These are phyloP conservation scores for Rhizophora mangle DNA, from an alignment of 345 rosid genomes.

Conservation along the genomic window DNA sequence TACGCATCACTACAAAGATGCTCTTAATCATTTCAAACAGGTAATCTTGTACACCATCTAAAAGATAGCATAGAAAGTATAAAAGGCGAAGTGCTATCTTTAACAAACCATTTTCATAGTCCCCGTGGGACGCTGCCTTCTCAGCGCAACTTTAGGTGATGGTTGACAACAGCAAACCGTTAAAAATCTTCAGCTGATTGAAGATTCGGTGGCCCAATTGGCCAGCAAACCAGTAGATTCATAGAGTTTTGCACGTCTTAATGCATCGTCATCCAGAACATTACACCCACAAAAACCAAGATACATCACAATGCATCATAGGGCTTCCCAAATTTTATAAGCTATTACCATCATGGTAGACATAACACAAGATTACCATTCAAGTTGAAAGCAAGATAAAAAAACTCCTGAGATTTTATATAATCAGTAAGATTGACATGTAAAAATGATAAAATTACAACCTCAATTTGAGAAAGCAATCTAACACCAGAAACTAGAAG, in stretches of 20 bases:
- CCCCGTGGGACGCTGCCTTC: constrained; percentile 8
- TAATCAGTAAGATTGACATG: constrained; percentile 13
- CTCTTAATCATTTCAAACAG: constrained; percentile 3
- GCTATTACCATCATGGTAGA: background rate
- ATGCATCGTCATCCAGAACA: background rate
- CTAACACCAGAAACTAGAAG: constrained; percentile 8
- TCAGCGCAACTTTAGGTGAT: constrained; percentile 12
- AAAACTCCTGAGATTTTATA: background rate
- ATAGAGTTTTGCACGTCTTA: constrained; percentile 21
- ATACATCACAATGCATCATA: background rate
- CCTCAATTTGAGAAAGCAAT: constrained; percentile 13
- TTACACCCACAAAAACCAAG: background rate
- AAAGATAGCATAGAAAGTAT: constrained; percentile 9
- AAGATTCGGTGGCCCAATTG: constrained; percentile 9
- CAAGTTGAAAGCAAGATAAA: background rate
- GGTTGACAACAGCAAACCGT: constrained; percentile 33
- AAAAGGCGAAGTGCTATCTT: constrained; percentile 1
- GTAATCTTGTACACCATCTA: constrained; percentile 3
- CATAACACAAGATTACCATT: background rate
- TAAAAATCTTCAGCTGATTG: constrained; percentile 24
- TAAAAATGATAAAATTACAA: constrained; percentile 14
- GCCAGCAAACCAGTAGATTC: constrained; percentile 24
- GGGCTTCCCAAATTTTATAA: constrained; percentile 6
- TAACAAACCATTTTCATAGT: constrained; percentile 5
- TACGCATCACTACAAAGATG: background rate